phyloP scores from a whole-genome alignment of 805 yeast species.

The Kluyveromyces siamensis region DNA sequence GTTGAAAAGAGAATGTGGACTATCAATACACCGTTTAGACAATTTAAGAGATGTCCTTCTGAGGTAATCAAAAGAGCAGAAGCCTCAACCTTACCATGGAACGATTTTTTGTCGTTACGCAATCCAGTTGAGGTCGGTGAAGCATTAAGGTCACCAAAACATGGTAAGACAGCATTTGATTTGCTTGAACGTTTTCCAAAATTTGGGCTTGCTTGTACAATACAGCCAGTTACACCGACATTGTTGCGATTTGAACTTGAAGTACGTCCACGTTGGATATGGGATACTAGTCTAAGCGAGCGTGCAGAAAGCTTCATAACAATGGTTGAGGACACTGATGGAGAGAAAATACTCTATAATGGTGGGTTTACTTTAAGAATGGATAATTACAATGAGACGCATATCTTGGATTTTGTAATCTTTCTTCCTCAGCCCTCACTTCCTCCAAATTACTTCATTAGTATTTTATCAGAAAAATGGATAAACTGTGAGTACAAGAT shows the following conservation, averaged over 20 bases:
- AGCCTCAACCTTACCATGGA: conserved; percentile 75
- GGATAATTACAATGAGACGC: conserved; percentile 43
- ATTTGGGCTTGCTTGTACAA: conserved; percentile 45
- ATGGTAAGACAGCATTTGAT: conserved; percentile 51
- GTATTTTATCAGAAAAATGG: conserved; percentile 78
- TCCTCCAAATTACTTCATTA: conserved; percentile 70
- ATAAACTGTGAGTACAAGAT: conserved; percentile 57
- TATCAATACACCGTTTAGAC: conserved; percentile 78
- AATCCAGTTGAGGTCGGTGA: conserved; percentile 73
- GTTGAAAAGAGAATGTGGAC: conserved; percentile 79
- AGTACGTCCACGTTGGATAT: conserved; percentile 62
- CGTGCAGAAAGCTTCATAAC: conserved; percentile 56
- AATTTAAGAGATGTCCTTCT: conserved; percentile 60
- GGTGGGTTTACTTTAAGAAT: conserved; percentile 47
- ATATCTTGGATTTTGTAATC: conserved; percentile 56
- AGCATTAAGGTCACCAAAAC: conserved; percentile 63
- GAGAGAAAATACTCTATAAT: conserved; percentile 57
- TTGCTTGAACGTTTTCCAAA: conserved; percentile 67
- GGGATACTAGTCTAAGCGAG: conserved; percentile 65
- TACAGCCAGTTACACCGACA: conserved; percentile 72
- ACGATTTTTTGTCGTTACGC: conserved; percentile 53
- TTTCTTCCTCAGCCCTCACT: conserved; percentile 22
- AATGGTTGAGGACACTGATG: conserved; percentile 75
- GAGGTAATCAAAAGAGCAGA: conserved; percentile 71
- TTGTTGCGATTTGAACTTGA: conserved; percentile 59